Evolutionary conservation across 805 yeast species (phyloP).

Genomic region (Candida montana): DNA sequence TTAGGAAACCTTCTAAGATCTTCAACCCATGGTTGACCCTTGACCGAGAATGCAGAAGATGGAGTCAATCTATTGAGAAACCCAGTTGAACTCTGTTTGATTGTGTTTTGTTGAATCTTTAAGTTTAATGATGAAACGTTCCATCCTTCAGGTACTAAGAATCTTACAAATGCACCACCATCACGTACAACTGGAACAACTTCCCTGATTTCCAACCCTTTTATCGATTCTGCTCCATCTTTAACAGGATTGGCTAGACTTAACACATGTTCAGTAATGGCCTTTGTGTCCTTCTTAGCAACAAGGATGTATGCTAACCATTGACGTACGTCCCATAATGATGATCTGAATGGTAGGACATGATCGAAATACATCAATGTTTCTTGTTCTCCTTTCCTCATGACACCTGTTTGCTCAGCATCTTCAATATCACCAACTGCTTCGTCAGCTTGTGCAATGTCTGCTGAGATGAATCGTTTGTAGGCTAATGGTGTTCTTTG

Average conservation of each 20-base stretch:
- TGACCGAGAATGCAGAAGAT: conserved; percentile 65
- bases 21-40: conserved; percentile 95
- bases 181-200: conserved; percentile 73
- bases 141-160: conserved; percentile 49
- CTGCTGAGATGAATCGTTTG: conserved; percentile 32
- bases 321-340: conserved; percentile 42
- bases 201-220: conserved; percentile 45
- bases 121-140: conserved; percentile 49
- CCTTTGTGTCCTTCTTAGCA: conserved; percentile 31
- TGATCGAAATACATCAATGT: conserved; percentile 54
- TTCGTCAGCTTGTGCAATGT: conserved; percentile 38
- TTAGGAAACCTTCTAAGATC: conserved; percentile 80
- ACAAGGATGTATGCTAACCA: conserved; percentile 36
- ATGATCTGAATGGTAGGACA: conserved; percentile 40
- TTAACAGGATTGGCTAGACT: conserved; percentile 34
- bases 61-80: conserved; percentile 37
- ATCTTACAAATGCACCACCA: conserved; percentile 91
- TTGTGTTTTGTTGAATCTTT: conserved; percentile 43
- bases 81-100: conserved; percentile 32
- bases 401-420: conserved; percentile 54
- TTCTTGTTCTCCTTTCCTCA: conserved; percentile 43
- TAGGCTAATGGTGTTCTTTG: no score
- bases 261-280: conserved; percentile 34
- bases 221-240: conserved; percentile 28
- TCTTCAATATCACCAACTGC: conserved; percentile 51